These are phyloP conservation scores for Telfairia occidentalis DNA, from an alignment of 331 rosid genomes.

Conservation along the genomic window DNA sequence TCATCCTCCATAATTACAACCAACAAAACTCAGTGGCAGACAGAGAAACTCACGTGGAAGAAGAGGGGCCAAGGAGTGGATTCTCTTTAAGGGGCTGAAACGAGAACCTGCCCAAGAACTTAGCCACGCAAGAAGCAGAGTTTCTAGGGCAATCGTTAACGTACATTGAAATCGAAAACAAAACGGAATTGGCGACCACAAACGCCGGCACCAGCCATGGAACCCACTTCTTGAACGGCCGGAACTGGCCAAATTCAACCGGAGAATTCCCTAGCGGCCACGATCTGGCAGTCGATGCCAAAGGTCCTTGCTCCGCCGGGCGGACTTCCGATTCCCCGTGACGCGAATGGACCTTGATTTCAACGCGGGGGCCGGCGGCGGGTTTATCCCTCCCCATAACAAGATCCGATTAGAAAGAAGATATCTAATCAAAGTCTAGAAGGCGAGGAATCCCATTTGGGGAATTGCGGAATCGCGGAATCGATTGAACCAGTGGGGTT, in stretches of 20 bases:
- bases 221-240: slow-evolving; percentile 50
- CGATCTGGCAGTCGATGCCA: neutral
- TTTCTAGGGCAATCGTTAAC: slow-evolving; percentile 64
- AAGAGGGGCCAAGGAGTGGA: slow-evolving; percentile 90
- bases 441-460: neutral
- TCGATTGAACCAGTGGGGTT: neutral
- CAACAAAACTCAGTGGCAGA: neutral
- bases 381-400: slow-evolving; percentile 24
- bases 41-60: slow-evolving; percentile 48
- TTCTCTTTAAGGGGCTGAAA: slow-evolving; percentile 81
- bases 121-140: slow-evolving; percentile 40
- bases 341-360: slow-evolving; percentile 24
- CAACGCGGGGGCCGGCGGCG: slow-evolving; percentile 17
- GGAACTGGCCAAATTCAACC: slow-evolving; percentile 11
- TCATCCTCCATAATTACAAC: neutral
- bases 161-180: slow-evolving; percentile 53
- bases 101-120: slow-evolving; percentile 70
- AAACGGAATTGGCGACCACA: slow-evolving; percentile 47
- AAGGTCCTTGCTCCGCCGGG: slow-evolving; percentile 10
- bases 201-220: slow-evolving; percentile 78
- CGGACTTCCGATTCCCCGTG: slow-evolving; percentile 9
- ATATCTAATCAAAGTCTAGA: neutral
- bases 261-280: neutral
- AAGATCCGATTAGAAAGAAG: neutral
- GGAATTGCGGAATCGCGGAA: neutral